A percentile compares a stretch with the other conserved stretches of the same genome.
These are phyloP conservation scores for Populus deltoides DNA, from an alignment of 345 rosid genomes.

Conservation along the genomic window DNA sequence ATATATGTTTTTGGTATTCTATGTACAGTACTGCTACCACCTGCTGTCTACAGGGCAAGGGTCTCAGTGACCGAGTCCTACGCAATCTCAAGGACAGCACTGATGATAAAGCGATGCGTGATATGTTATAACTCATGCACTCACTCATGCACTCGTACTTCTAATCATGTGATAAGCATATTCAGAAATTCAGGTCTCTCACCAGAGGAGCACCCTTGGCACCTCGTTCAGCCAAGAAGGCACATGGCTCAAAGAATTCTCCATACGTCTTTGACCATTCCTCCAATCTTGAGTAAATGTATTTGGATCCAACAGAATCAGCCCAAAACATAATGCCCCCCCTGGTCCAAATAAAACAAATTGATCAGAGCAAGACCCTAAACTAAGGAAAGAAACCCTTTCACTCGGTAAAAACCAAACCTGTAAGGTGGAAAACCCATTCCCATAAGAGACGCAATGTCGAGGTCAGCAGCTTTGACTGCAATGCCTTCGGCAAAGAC, in stretches of 20 bases:
- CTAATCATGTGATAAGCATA: background rate
- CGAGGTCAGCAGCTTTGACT: conserved; percentile 91
- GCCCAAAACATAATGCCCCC: conserved; percentile 99
- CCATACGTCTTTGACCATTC: conserved; percentile 82
- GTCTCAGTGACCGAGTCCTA: background rate
- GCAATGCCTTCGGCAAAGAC: conserved; percentile 90
- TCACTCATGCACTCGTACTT: background rate
- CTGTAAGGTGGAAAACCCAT: conserved; percentile 97
- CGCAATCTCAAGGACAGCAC: background rate
- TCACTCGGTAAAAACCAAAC: conserved; percentile 25
- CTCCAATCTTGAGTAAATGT: conserved; percentile 48
- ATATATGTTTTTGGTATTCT: too few species aligned
- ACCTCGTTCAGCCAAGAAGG: conserved; percentile 78
- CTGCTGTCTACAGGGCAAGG: background rate
- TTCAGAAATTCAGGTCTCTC: background rate
- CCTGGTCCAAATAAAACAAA: conserved; percentile 39
- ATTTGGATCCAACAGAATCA: conserved; percentile 31
- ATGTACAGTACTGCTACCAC: too few species aligned
- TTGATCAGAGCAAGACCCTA: conserved; percentile 4
- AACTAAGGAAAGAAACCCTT: background rate
- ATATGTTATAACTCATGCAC: background rate
- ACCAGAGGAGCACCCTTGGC: conserved; percentile 52
- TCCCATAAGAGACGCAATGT: conserved; percentile 83
- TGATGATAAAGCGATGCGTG: background rate
- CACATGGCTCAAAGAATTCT: conserved; percentile 88